A percentile compares a stretch with the other conserved stretches of the same genome.
phyloP scores from a whole-genome alignment of 1,284 basidiomycete genomes.

The Ceratobasidium sp. region DNA sequence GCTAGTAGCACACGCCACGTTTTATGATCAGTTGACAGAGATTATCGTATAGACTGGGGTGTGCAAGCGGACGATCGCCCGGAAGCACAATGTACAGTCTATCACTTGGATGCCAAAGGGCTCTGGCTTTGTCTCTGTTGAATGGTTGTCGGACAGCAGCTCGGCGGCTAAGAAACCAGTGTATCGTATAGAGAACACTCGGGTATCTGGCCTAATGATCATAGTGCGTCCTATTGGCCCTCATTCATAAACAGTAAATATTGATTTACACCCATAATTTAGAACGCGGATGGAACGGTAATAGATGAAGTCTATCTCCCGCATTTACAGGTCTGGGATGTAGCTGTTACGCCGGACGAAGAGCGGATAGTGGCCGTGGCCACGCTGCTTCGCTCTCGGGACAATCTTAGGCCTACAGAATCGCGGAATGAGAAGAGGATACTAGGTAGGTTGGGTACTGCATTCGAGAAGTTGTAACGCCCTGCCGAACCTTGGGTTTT shows the following conservation, averaged over 20 bases:
- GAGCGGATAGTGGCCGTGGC: conserved; percentile 82
- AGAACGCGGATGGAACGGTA: conserved; percentile 68
- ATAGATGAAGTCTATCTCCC: conserved; percentile 68
- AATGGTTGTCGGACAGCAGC: conserved; percentile 29
- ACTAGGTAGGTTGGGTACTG: conserved; percentile 66
- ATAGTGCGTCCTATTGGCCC: neutral
- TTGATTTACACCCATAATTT: neutral
- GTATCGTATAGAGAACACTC: conserved; percentile 24
- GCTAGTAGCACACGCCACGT: neutral
- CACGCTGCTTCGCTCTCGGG: conserved; percentile 70
- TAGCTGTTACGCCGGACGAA: conserved; percentile 79
- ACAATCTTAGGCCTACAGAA: conserved; percentile 77
- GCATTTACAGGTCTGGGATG: conserved; percentile 53
- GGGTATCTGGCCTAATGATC: conserved; percentile 30
- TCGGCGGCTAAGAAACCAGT: conserved; percentile 19
- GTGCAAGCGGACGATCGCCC: conserved; percentile 77
- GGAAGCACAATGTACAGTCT: conserved; percentile 71
- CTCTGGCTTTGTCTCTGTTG: conserved; percentile 60
- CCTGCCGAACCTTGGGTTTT: neutral
- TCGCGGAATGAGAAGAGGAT: conserved; percentile 82
- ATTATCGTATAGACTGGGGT: conserved; percentile 70
- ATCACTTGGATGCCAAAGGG: conserved; percentile 79
- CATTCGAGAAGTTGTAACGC: conserved; percentile 67
- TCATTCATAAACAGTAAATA: neutral
- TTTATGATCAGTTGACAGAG: neutral